Conservation (phyloP, 768 basidiomycete genomes). For the Amanita subjunquillea region DNA sequence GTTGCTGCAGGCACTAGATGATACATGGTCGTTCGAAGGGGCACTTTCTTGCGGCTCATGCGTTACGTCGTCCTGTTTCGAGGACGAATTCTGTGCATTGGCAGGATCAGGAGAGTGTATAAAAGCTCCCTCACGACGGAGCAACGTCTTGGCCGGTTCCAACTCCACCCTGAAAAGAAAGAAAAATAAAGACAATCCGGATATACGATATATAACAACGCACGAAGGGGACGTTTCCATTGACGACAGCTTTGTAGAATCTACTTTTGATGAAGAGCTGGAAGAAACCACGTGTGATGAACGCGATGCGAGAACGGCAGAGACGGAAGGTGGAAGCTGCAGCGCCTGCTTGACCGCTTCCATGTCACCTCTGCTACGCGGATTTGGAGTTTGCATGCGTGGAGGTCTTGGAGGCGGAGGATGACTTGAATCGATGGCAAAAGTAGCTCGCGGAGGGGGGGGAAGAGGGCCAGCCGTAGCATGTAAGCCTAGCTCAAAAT, state of each 20-base stretch:
- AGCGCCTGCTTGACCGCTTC: conserved; percentile 51
- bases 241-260: not conserved
- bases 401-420: conserved; percentile 53
- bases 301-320: conserved; percentile 26
- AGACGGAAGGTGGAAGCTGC: conserved; percentile 47
- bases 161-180: not conserved
- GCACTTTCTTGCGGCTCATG: not conserved
- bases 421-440: conserved; percentile 32
- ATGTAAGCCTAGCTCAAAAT: conserved; percentile 34
- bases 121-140: conserved; percentile 60
- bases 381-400: conserved; percentile 45
- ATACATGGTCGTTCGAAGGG: not conserved
- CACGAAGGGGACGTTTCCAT: conserved; percentile 5
- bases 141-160: conserved; percentile 17
- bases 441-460: conserved; percentile 50
- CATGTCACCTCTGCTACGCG: conserved; percentile 36
- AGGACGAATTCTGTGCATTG: conserved; percentile 2
- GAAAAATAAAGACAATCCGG: conserved; percentile 6
- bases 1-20: not conserved
- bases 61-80: not conserved
- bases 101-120: conserved; percentile 27
- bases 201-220: conserved; percentile 4
- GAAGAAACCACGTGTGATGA: conserved; percentile 10
- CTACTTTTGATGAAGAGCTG: conserved; percentile 4
- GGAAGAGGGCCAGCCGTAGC: conserved; percentile 68